These are phyloP conservation scores for Trametes versicolor DNA, from an alignment of 1,284 basidiomycete species.

Conservation along the genomic window DNA sequence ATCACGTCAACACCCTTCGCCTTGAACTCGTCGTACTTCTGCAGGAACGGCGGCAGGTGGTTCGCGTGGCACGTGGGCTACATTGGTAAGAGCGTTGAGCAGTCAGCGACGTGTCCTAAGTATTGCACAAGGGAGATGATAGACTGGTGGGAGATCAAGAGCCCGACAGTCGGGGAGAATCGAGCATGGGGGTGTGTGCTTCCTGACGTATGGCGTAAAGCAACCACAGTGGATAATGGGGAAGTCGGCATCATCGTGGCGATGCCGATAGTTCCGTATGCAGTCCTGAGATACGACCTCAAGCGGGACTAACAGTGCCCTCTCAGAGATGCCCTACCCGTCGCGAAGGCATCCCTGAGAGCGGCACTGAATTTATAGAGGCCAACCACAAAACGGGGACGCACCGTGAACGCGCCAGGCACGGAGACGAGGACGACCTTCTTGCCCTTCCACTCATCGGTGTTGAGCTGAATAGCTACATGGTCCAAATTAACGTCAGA, in stretches of 20 bases:
- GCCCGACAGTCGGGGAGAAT: neutral
- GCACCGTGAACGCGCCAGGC: constrained; percentile 82
- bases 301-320: too few species aligned
- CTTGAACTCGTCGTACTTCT: constrained; percentile 74
- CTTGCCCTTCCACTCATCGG: constrained; percentile 83
- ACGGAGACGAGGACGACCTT: constrained; percentile 84
- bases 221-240: too few species aligned
- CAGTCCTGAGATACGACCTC: too few species aligned
- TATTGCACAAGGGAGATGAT: too few species aligned
- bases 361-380: neutral
- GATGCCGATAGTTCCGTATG: too few species aligned
- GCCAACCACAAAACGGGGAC: constrained; percentile 36
- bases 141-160: neutral
- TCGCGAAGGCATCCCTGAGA: neutral
- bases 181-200: neutral
- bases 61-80: constrained; percentile 79
- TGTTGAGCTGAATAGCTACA: constrained; percentile 61
- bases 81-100: constrained; percentile 3
- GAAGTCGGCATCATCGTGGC: neutral
- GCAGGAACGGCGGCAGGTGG: constrained; percentile 78
- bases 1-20: constrained; percentile 79
- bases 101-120: constrained; percentile 12
- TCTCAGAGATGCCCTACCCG: neutral
- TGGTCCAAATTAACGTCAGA: constrained; percentile 6
- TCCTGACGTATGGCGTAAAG: too few species aligned